Conservation (phyloP, 331 rosid species). For the Quercus phellos region DNA sequence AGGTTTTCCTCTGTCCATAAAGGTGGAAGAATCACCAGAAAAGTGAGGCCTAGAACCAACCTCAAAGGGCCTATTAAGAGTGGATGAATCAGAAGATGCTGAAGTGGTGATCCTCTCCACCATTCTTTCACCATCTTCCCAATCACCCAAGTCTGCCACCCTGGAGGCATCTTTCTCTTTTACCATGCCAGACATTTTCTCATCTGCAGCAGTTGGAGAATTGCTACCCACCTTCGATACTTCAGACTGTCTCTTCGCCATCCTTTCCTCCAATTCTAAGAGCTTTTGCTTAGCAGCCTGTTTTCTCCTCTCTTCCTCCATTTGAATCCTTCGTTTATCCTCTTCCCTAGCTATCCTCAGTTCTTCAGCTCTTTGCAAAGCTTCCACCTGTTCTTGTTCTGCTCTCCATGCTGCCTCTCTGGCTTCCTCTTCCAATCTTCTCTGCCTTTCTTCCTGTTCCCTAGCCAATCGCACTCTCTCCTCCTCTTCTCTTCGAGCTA, state of each 20-base stretch:
- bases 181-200: constrained; percentile 32
- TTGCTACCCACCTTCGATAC: constrained; percentile 33
- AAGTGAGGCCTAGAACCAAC: constrained; percentile 58
- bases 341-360: constrained; percentile 75
- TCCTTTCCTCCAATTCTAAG: constrained; percentile 83
- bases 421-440: constrained; percentile 84
- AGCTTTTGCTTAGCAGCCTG: constrained; percentile 93
- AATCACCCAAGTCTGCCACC: constrained; percentile 58
- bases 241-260: constrained; percentile 83
- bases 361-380: constrained; percentile 81
- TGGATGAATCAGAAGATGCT: constrained; percentile 77
- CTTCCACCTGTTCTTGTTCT: constrained; percentile 75
- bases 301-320: constrained; percentile 93
- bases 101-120: constrained; percentile 78
- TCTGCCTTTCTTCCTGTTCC: constrained; percentile 85
- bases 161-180: constrained; percentile 56
- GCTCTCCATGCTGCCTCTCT: constrained; percentile 95
- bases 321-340: constrained; percentile 59
- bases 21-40: constrained; percentile 56
- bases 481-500: constrained; percentile 88
- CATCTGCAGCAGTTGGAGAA: constrained; percentile 43
- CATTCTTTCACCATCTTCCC: constrained; percentile 96
- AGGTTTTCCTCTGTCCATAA: constrained; percentile 62
- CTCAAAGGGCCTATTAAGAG: constrained; percentile 62
- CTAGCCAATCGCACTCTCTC: constrained; percentile 58